Percentiles rank a stretch among this genome's conserved stretches.
These are phyloP conservation scores for Xylariaceae sp. DNA, from an alignment of 2,329 filamentous ascomycete species.

Conservation along the genomic window DNA sequence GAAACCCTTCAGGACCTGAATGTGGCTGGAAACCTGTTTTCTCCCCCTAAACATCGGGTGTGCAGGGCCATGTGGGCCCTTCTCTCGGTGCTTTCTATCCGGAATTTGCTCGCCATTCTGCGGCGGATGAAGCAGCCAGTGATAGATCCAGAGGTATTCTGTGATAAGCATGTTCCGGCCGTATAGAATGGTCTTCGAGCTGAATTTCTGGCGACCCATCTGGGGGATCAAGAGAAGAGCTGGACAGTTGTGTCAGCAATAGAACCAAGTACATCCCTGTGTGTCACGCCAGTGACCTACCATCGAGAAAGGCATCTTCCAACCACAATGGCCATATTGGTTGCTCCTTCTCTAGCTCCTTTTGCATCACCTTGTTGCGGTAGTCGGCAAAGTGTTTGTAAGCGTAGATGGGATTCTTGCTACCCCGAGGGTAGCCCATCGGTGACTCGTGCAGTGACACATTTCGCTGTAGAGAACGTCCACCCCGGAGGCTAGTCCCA, in stretches of 20 bases:
- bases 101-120: conserved; percentile 31
- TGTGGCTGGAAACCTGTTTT: conserved; percentile 64
- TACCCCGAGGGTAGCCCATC: conserved; percentile 25
- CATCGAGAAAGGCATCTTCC: conserved; percentile 60
- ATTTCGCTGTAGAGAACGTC: conserved; percentile 26
- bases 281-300: conserved; percentile 31
- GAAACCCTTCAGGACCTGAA: conserved; percentile 63
- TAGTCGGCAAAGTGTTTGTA: conserved; percentile 59
- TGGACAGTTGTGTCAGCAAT: conserved; percentile 22
- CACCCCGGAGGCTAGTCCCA: conserved; percentile 25
- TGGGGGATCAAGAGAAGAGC: conserved; percentile 58
- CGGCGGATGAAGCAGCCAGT: conserved; percentile 36
- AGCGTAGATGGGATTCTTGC: conserved; percentile 52
- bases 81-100: conserved; percentile 36
- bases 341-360: conserved; percentile 51
- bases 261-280: not conserved
- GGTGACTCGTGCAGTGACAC: conserved; percentile 24
- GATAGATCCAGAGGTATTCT: conserved; percentile 56
- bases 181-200: conserved; percentile 54
- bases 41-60: conserved; percentile 30
- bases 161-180: conserved; percentile 65
- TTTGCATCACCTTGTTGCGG: conserved; percentile 56
- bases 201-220: conserved; percentile 61
- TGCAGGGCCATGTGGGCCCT: conserved; percentile 17
- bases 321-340: conserved; percentile 55